phyloP scores from a whole-genome alignment of 768 basidiomycete species.

The Mycena amicta region DNA sequence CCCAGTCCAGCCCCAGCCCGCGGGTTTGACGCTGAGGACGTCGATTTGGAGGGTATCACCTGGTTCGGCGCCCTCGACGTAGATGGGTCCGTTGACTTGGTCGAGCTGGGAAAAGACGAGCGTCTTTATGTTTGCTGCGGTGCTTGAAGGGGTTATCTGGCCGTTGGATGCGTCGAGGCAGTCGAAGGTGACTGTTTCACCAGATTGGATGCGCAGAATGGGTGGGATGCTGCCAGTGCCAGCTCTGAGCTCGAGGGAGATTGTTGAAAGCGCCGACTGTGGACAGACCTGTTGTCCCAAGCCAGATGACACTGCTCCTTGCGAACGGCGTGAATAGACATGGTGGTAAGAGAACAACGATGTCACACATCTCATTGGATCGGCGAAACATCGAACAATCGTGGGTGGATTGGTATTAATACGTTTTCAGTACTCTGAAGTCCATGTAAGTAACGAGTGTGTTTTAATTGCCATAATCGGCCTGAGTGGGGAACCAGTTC shows the following conservation, averaged over 20 bases:
- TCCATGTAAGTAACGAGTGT: neutral
- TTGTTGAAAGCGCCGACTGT: no score
- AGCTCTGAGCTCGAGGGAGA: neutral
- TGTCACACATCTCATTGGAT: no score
- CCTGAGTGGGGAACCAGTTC: neutral
- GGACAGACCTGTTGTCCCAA: slow-evolving; percentile 63
- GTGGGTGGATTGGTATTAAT: no score
- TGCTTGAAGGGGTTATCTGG: slow-evolving; percentile 51
- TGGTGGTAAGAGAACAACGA: slow-evolving; percentile 7
- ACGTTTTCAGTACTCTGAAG: no score
- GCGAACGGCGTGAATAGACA: slow-evolving; percentile 56
- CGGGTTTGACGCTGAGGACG: slow-evolving; percentile 52
- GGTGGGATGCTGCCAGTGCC: slow-evolving; percentile 49
- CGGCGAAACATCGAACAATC: no score
- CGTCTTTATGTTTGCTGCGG: slow-evolving; percentile 34
- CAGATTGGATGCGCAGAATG: slow-evolving; percentile 50
- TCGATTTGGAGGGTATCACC: slow-evolving; percentile 66
- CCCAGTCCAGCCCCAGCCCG: slow-evolving; percentile 67
- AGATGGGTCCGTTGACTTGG: slow-evolving; percentile 64
- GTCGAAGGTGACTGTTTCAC: slow-evolving; percentile 57
- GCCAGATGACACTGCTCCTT: slow-evolving; percentile 56
- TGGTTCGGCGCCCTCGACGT: slow-evolving; percentile 50
- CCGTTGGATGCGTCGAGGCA: slow-evolving; percentile 69
- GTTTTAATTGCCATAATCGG: neutral
- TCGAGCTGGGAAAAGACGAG: slow-evolving; percentile 52